Percentiles rank a stretch among this genome's conserved stretches.
phyloP scores from a whole-genome alignment of 768 basidiomycete species.

The Amanita jacksonii region DNA sequence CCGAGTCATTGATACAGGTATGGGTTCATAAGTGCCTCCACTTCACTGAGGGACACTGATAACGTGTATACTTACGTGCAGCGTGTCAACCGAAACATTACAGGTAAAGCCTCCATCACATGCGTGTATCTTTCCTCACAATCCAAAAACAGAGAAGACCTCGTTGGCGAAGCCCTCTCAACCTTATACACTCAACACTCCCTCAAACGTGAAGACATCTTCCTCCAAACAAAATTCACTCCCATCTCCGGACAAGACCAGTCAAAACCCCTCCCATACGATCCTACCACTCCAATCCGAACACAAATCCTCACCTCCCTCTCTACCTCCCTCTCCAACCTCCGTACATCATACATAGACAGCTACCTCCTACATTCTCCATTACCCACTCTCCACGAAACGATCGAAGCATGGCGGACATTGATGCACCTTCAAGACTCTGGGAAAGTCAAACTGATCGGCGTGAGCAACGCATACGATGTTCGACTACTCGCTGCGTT shows the following conservation, averaged over 20 bases:
- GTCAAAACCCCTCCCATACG: conserved; percentile 65
- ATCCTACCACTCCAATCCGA: conserved; percentile 38
- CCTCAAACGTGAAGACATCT: conserved; percentile 60
- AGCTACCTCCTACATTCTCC: conserved; percentile 76
- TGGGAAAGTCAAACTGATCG: conserved; percentile 55
- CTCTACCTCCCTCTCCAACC: conserved; percentile 52
- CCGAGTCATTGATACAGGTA: conserved; percentile 72
- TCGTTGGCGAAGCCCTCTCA: conserved; percentile 67
- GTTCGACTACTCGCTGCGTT: conserved; percentile 43
- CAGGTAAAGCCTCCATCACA: conserved; percentile 32
- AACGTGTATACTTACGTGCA: too few species aligned
- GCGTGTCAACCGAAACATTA: conserved; percentile 72
- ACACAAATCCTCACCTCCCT: conserved; percentile 59
- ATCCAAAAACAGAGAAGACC: conserved; percentile 47
- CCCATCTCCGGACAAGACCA: conserved; percentile 64
- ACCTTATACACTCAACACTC: conserved; percentile 45
- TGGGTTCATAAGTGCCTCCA: conserved; percentile 32
- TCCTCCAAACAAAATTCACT: conserved; percentile 83
- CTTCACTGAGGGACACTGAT: background rate
- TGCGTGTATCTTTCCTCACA: background rate
- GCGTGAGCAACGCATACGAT: conserved; percentile 75
- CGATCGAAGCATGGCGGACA: conserved; percentile 57
- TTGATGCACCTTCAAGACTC: conserved; percentile 55
- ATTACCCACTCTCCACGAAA: conserved; percentile 44
- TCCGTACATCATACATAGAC: conserved; percentile 68